These are phyloP conservation scores for Mucor irregularis DNA, from an alignment of 371 early-diverging fungal species.

Conservation along the genomic window DNA sequence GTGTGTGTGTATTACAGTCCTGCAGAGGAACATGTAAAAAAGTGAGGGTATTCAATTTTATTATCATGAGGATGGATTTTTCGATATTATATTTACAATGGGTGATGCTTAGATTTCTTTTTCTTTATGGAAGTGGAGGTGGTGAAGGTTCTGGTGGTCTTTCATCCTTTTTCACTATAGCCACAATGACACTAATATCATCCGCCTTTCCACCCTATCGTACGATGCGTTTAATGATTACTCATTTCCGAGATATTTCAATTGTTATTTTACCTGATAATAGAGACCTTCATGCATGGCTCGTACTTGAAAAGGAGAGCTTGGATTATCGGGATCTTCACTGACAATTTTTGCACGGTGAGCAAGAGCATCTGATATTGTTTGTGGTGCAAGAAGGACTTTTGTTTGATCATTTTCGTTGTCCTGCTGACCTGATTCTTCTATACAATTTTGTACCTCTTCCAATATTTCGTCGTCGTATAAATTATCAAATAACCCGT, in stretches of 20 bases:
- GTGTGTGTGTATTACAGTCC: no score
- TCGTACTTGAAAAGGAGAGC: conserved; percentile 83
- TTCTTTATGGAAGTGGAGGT: conserved; percentile 23
- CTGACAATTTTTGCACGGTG: conserved; percentile 71
- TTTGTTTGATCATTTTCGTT: conserved; percentile 59
- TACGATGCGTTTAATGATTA: no score
- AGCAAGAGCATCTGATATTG: conserved; percentile 74
- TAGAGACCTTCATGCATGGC: conserved; percentile 74
- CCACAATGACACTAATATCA: conserved; percentile 78
- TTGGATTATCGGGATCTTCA: conserved; percentile 67
- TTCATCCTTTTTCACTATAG: conserved; percentile 51
- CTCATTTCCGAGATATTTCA: no score
- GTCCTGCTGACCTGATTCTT: background rate
- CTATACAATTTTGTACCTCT: conserved; percentile 47
- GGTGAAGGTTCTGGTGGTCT: conserved; percentile 22
- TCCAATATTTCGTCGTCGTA: conserved; percentile 77
- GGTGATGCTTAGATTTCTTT: no score
- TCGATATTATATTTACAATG: no score
- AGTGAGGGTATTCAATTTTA: no score
- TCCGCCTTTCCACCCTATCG: conserved; percentile 81
- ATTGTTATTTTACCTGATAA: conserved; percentile 43
- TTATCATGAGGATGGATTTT: no score
- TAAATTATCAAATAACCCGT: conserved; percentile 80
- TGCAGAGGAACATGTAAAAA: no score
- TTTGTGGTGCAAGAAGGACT: conserved; percentile 69